These are phyloP conservation scores for Microcos paniculata DNA, from an alignment of 345 rosid species.

Conservation along the genomic window DNA sequence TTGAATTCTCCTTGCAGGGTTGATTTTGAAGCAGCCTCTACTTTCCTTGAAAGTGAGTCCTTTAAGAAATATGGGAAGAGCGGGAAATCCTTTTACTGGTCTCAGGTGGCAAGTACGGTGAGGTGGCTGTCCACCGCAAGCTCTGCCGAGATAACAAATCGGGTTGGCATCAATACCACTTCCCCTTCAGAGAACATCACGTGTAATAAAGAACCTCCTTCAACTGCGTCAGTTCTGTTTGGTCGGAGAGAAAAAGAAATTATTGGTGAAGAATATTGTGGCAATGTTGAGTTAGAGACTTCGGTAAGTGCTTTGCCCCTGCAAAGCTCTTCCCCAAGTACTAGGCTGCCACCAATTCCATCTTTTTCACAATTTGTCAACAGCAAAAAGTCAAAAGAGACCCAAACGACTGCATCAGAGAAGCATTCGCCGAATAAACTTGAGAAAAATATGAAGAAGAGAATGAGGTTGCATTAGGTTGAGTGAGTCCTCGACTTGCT, in stretches of 20 bases:
- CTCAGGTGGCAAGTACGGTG: conserved; percentile 76
- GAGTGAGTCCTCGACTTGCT: not conserved
- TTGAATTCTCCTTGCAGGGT: conserved; percentile 43
- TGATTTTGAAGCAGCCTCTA: conserved; percentile 47
- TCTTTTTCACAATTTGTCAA: conserved; percentile 81
- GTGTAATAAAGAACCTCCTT: conserved; percentile 23
- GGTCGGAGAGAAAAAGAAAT: conserved; percentile 18
- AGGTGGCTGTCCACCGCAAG: conserved; percentile 72
- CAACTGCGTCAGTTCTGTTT: conserved; percentile 13
- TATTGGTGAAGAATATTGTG: conserved; percentile 10
- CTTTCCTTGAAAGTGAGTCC: conserved; percentile 75
- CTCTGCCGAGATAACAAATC: conserved; percentile 37
- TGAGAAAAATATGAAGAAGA: conserved; percentile 47
- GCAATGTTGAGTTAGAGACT: conserved; percentile 19
- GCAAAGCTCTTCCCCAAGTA: conserved; percentile 20
- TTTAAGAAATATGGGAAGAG: conserved; percentile 77
- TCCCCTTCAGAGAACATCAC: conserved; percentile 15
- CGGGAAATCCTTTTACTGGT: conserved; percentile 80
- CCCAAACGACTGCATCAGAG: conserved; percentile 21
- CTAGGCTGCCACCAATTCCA: conserved; percentile 54
- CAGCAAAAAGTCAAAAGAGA: conserved; percentile 33
- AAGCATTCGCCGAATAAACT: conserved; percentile 30
- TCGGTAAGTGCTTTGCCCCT: conserved; percentile 3
- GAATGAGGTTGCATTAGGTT: conserved; percentile 48
- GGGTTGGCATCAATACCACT: conserved; percentile 30